Conservation (phyloP, 2,329 filamentous ascomycete genomes). For the Alternaria hordeiaustralica region DNA sequence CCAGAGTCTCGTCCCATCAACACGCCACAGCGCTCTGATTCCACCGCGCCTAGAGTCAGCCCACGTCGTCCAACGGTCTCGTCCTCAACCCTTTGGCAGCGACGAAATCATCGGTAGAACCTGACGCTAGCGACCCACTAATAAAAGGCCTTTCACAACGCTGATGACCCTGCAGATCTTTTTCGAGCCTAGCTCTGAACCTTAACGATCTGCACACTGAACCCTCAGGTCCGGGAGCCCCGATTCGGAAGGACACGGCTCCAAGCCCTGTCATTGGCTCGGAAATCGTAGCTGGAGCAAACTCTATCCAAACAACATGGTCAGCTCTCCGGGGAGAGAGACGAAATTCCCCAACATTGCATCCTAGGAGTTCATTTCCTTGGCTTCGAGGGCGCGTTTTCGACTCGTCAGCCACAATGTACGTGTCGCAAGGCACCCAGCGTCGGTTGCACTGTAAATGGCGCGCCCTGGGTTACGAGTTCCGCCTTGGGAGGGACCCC, state of each 20-base stretch:
- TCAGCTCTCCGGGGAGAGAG: not conserved
- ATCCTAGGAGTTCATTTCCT: not conserved
- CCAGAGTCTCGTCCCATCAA: not conserved
- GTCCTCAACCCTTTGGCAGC: not conserved
- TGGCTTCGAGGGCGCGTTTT: not conserved
- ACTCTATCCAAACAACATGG: conserved; percentile 5
- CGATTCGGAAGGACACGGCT: not conserved
- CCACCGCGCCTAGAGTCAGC: not conserved
- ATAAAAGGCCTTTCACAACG: not conserved
- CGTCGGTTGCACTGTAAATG: not conserved
- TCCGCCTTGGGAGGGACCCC: conserved; percentile 4
- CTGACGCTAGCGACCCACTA: not conserved
- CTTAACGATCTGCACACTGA: conserved; percentile 9
- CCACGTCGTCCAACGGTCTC: not conserved
- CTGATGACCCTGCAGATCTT: conserved; percentile 14
- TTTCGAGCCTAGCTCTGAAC: not conserved
- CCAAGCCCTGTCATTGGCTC: conserved; percentile 5
- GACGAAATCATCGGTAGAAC: not conserved
- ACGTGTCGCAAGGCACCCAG: not conserved
- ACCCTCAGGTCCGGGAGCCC: not conserved
- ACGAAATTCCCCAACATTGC: not conserved
- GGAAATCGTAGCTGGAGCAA: not conserved
- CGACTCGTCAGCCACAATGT: not conserved
- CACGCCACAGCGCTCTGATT: not conserved
- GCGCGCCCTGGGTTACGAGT: conserved; percentile 1